A percentile compares a stretch with the other conserved stretches of the same genome.
Evolutionary conservation across 1,139 yeast species (phyloP).

Genomic region (Candida sp.): DNA sequence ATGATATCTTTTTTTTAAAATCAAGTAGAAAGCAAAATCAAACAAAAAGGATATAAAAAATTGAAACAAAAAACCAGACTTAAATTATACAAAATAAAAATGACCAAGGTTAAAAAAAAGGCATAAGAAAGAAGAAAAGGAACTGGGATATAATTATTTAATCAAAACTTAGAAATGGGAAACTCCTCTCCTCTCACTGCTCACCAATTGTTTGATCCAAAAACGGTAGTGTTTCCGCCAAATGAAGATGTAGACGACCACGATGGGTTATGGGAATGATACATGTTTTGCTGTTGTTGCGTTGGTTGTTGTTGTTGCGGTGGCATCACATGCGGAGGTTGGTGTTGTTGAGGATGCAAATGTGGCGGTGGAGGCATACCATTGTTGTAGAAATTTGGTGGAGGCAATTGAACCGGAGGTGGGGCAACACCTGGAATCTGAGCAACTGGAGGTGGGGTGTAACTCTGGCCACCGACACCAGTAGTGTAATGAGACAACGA

Average conservation of each 20-base stretch:
- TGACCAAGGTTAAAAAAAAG: conserved; percentile 2
- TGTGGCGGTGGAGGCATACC: conserved; percentile 5
- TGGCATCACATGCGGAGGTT: neutral
- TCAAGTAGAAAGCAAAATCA: no score
- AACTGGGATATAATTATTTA: neutral
- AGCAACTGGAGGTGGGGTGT: conserved; percentile 11
- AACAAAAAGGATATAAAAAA: neutral
- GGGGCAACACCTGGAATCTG: neutral
- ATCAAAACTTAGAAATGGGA: neutral
- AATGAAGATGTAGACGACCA: conserved; percentile 15
- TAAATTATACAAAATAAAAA: conserved; percentile 4
- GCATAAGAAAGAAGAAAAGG: neutral
- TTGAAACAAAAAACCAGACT: neutral
- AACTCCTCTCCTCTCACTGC: neutral
- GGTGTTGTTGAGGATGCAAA: conserved; percentile 6
- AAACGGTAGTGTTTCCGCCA: conserved; percentile 7
- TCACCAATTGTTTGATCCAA: conserved; percentile 12
- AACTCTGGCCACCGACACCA: conserved; percentile 4
- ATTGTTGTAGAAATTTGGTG: conserved; percentile 5
- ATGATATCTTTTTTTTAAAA: neutral
- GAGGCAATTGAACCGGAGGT: neutral
- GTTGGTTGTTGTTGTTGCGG: conserved; percentile 5
- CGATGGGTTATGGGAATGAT: conserved; percentile 12
- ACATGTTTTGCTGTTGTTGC: conserved; percentile 1
- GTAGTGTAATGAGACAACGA: conserved; percentile 12